Conservation (phyloP, 2,329 filamentous ascomycete genomes). For the Colletotrichum graminicola region DNA sequence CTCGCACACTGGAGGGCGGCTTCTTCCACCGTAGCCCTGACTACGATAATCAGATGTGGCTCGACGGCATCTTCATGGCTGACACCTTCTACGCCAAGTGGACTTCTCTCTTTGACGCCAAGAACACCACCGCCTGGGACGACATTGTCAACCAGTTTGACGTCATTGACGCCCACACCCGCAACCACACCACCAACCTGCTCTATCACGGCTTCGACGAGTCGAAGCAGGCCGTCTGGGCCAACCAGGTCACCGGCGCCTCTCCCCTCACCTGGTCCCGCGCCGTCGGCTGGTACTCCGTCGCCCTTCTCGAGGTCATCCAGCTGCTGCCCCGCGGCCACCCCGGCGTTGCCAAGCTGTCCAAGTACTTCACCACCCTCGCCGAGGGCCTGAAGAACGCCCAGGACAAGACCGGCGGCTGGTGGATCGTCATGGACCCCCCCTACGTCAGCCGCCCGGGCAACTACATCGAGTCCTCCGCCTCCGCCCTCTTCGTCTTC, state of each 20-base stretch:
- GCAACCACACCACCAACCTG: constrained; percentile 55
- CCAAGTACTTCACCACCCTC: constrained; percentile 56
- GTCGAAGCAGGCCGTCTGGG: constrained; percentile 62
- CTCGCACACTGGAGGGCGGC: constrained; percentile 63
- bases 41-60: constrained; percentile 69
- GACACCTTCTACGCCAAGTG: constrained; percentile 59
- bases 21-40: constrained; percentile 64
- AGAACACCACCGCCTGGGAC: constrained; percentile 58
- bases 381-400: constrained; percentile 57
- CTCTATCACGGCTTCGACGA: constrained; percentile 69
- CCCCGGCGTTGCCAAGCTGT: constrained; percentile 52
- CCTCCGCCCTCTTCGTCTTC: constrained; percentile 69
- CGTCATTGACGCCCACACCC: constrained; percentile 58
- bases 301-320: constrained; percentile 64
- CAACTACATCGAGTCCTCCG: constrained; percentile 73
- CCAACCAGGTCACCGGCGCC: constrained; percentile 61
- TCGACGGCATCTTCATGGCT: constrained; percentile 67
- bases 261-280: constrained; percentile 66
- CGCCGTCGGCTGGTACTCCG: constrained; percentile 66
- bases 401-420: constrained; percentile 61
- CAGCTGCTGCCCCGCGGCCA: constrained; percentile 58
- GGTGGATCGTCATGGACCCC: constrained; percentile 70
- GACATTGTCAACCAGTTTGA: constrained; percentile 61
- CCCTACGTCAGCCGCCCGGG: constrained; percentile 59
- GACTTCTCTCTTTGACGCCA: constrained; percentile 53